Evolutionary conservation across 169 alveolate species (phyloP), one percentile per base, ranked within the genome.

Genomic region (Eimeria acervulina): DNA sequence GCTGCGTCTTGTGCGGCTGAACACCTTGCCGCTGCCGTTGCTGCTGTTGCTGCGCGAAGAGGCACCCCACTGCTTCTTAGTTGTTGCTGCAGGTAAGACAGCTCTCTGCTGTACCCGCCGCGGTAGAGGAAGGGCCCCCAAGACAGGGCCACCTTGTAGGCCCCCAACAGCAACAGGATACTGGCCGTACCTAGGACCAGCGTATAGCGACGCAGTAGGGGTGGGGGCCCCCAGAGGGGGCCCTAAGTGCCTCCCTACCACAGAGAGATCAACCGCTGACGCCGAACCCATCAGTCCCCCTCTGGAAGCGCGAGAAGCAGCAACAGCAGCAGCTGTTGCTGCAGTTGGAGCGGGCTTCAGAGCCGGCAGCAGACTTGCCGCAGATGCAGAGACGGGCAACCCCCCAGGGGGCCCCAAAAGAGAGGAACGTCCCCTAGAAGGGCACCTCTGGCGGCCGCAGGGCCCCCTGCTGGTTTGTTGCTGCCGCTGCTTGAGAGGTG

Each of bases 251-350:
- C 93, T 52, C 81, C 93, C 93, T 0, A 85, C 93, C 0, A 85
- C 93, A 15, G 93, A 85, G 7, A 85, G 93, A 21, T 85, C 93
- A 28, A 85, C 93, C n/a, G 93, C 93, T 31, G 93, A 85, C 81
- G 80, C 93, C 42, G 93, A 85, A 15, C 93, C 93, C 93, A 61
- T 28, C 61, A 85, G 81, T n/a, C 80, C 81, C 80, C 61, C 80
- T 38, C 61, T 59, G 47, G 80, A 85, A 19, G 93, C 81, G 42
- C 66, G 66, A 52, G 80, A 44, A 38, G 93, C 63, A 31, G 93
- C 93, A 31, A 81, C 93, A 31, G 74, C 74, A 19, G 51, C 90
- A 4, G 72, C 74, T 10, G 74, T 76, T 13, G 91, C 91, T 13
- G 91, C 68, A 28, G 91, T 51, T 26, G 91, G 33, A 42, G 89